phyloP scores from a whole-genome alignment of 768 basidiomycete genomes.

The Xerocomellus chrysenteron region DNA sequence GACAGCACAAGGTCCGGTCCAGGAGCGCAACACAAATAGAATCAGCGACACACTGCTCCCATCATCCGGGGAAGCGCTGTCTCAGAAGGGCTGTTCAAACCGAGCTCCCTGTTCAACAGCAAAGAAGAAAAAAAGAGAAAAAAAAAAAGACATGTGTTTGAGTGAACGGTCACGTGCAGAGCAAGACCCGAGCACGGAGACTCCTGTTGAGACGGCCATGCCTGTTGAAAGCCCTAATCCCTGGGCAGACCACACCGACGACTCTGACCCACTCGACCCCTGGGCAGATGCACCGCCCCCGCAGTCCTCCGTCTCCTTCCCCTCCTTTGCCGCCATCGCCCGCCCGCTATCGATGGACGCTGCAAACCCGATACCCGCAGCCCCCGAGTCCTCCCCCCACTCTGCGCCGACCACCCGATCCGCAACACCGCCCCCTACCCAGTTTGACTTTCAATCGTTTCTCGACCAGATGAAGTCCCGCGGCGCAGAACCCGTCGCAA shows the following conservation, averaged over 20 bases:
- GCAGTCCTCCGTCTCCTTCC: neutral
- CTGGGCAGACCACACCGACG: neutral
- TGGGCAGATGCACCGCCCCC: neutral
- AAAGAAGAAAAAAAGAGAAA: too few species aligned
- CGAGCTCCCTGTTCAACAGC: too few species aligned
- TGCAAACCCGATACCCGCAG: neutral
- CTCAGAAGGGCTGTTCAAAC: too few species aligned
- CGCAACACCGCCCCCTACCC: constrained; percentile 25
- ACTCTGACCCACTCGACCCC: neutral
- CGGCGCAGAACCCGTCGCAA: constrained; percentile 88
- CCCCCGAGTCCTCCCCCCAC: too few species aligned
- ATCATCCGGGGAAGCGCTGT: too few species aligned
- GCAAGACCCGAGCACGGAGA: too few species aligned
- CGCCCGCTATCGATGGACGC: constrained; percentile 21
- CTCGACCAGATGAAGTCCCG: constrained; percentile 91
- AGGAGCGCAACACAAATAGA: too few species aligned
- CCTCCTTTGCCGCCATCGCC: constrained; percentile 51
- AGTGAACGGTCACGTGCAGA: neutral
- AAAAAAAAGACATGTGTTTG: neutral
- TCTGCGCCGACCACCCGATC: too few species aligned
- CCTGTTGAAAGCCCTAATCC: too few species aligned
- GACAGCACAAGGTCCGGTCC: constrained; percentile 7
- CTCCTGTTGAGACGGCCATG: too few species aligned
- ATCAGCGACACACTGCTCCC: too few species aligned
- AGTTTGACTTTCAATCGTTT: constrained; percentile 94